Evolutionary conservation across 129 eudicot genomes (phyloP), one percentile per base, ranked within the genome.

Genomic region (Tanacetum coccineum): DNA sequence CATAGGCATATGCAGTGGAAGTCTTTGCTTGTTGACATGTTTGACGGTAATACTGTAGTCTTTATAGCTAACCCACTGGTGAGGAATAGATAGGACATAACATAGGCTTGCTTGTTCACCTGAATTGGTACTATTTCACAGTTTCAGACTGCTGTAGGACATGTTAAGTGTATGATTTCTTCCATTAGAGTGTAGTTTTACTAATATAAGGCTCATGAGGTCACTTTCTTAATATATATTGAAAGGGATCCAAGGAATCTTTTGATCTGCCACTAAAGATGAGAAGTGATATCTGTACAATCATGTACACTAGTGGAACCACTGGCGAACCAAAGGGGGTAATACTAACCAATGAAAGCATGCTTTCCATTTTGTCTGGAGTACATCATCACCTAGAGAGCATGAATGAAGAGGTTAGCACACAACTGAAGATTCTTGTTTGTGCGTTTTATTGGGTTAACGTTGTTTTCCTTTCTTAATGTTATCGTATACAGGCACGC

Each of bases 301-400:
- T 88, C 57, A 93, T 93, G 96, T 93, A 93, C 75, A 93, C 96
- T 4, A 93, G 98, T 73, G 98, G 96, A 67, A 93, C 98, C 36
- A 93, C 98, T 4, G 96, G 96, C 11, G 95, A 93, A 60, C 98
- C 98, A 4, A 93, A 93, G 68, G 98, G 98, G 73, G 98, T 93
- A 5, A 72, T 93, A 80, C 70, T 93, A 67, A 78, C 98, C 58
- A 84, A 88, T 46, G 92, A 93, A 74, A 86, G 86, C 83, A 81
- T 93, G 70, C 86, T 88, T 62, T 84, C 95, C 2, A 72, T 93
- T 44, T 83, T 88, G 57, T 84, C 90, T 17, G 98, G 87, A 46
- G 81, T 84, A 18, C 72, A 82, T 62, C 87, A 80, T 76, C 90
- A 87, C 64, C 75, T 93, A 47, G 80, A 85, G 78, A 84, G 92